These are phyloP conservation scores for Microdochium nivale DNA, from an alignment of 2,329 filamentous ascomycete genomes.

Conservation along the genomic window DNA sequence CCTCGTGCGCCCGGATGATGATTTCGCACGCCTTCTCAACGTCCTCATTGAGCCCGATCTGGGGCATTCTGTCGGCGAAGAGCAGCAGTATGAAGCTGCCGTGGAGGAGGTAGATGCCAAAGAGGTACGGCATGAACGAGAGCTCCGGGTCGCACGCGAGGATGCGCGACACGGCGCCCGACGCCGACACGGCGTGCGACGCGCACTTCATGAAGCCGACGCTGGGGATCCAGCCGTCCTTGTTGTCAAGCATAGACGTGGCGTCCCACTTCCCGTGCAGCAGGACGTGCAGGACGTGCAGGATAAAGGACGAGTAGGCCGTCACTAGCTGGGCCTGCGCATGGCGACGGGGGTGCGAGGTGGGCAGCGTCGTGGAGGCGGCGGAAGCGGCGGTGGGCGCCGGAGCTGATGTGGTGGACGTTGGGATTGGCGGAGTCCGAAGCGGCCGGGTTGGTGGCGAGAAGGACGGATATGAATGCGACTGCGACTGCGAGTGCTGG, in stretches of 20 bases:
- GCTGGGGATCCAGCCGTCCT: conserved; percentile 39
- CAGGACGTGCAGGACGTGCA: conserved; percentile 88
- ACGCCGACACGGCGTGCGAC: conserved; percentile 79
- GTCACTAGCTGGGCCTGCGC: neutral
- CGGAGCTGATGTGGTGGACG: neutral
- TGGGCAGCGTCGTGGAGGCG: neutral
- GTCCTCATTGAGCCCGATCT: conserved; percentile 63
- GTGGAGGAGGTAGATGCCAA: conserved; percentile 89
- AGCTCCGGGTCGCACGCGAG: conserved; percentile 84
- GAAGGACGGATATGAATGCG: neutral
- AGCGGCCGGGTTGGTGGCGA: neutral
- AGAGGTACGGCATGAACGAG: conserved; percentile 96
- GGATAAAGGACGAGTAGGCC: conserved; percentile 76
- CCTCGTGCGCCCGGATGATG: conserved; percentile 85
- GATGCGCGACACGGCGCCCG: conserved; percentile 79
- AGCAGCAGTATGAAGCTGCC: conserved; percentile 81
- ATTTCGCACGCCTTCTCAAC: conserved; percentile 87
- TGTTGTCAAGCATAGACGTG: conserved; percentile 38
- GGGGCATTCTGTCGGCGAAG: conserved; percentile 55
- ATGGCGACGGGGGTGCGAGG: neutral
- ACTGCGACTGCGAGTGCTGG: neutral
- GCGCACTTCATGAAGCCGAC: conserved; percentile 34
- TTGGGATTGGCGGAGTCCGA: neutral
- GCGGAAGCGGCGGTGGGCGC: neutral
- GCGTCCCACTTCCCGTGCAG: conserved; percentile 77